phyloP scores from a whole-genome alignment of 2,329 filamentous ascomycete species.

The Chaetomium olivaceum region DNA sequence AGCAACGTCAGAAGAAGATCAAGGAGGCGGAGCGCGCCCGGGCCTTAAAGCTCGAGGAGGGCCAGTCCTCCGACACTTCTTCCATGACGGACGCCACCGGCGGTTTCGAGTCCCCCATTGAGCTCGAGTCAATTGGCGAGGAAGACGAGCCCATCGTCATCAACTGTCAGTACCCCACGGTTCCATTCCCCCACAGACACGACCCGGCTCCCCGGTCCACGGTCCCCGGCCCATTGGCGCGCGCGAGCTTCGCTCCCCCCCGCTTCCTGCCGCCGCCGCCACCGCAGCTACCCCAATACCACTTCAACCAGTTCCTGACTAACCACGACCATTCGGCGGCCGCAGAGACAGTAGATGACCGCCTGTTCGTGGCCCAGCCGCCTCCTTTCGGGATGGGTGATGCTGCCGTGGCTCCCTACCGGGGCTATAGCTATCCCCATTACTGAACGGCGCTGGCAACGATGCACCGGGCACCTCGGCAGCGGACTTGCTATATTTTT shows the following conservation, averaged over 20 bases:
- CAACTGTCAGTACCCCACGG: conserved; percentile 17
- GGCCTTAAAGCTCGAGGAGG: not conserved
- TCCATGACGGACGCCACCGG: not conserved
- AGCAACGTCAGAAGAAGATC: not conserved
- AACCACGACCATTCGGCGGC: conserved; percentile 13
- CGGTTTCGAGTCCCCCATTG: not conserved
- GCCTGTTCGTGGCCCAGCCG: conserved; percentile 14
- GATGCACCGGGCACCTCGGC: not conserved
- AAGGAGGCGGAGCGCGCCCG: not conserved
- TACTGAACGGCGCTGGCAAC: conserved; percentile 1
- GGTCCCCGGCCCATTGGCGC: not conserved
- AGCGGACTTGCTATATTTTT: conserved; percentile 4
- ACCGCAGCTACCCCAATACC: not conserved
- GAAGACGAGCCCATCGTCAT: not conserved
- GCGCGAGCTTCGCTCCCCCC: not conserved
- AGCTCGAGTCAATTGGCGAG: not conserved
- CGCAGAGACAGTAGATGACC: conserved; percentile 7
- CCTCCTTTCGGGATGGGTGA: not conserved
- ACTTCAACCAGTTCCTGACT: conserved; percentile 14
- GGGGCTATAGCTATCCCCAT: not conserved
- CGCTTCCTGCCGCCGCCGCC: not conserved
- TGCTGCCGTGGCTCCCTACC: not conserved
- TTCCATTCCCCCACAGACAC: not conserved
- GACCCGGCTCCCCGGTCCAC: not conserved
- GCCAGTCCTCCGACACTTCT: not conserved